Base-by-base conservation (phyloP, 176 grass and related monocot genomes). In the Zizania latifolia region DNA sequence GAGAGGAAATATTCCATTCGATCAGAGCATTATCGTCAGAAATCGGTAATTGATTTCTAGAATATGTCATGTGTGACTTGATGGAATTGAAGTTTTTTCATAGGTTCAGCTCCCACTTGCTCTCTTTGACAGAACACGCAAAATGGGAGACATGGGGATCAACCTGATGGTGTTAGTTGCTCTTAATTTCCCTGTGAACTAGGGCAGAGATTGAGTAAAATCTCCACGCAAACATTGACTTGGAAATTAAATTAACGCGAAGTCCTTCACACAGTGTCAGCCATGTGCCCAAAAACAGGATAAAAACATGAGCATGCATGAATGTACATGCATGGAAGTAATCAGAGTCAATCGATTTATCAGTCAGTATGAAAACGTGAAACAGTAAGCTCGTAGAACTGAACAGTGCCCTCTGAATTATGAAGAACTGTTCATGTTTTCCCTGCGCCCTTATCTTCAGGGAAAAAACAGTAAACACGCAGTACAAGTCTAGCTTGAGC, bases 121-220 rank as follows among this genome's bases (percentile, higher is more conserved):
- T 33, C 33, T 33, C 53, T 54, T 61, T 4, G 24, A 4, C 28
- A 28, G 7, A 81, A 76, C 7, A 21, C 2, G 71, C 22, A 26
- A 77, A 40, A 31, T 24, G 45, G 68, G 23, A 21, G 34, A 35
- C 26, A 19, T 48, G 21, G 15, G 13, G 27, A 19, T 17, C n/a
- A 5, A 23, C 8, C 36, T 32, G 59, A 14, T 32, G 17, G 10
- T 45, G 13, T 41, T 28, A 30, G 12, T 58, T 14, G 1, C 26
- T 35, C 26, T n/a, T n/a, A n/a, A n/a, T n/a, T 86, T 62, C n/a
- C 71, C 71, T 76, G 21, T 14, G 70, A 76, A 41, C 43, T 56
- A 70, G 63, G 84, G 56, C 63, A 76, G 26, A 50, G 62, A 86
- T 65, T 4, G 8, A 21, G 36, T 36, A 51, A 37, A 35, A 35